Conservation (phyloP, 768 basidiomycete genomes). For the Naematelia encephala region DNA sequence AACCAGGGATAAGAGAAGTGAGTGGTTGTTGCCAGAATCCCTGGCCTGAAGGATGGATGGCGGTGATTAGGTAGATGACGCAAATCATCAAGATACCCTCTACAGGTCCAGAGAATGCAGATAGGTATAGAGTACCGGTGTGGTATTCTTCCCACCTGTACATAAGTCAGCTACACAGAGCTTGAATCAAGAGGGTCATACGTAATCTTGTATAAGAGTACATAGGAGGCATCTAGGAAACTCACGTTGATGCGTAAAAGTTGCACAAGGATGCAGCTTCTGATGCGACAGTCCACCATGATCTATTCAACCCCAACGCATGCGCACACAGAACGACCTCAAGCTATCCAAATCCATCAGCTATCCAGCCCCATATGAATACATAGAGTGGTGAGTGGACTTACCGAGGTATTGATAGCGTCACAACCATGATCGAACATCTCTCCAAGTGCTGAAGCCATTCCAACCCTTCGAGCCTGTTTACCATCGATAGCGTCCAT, state of each 20-base stretch:
- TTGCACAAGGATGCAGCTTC: constrained; percentile 72
- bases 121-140: constrained; percentile 78
- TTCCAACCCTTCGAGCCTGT: constrained; percentile 90
- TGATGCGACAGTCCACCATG: constrained; percentile 94
- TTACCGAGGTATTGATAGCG: constrained; percentile 89
- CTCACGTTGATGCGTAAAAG: constrained; percentile 70
- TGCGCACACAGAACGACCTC: constrained; percentile 77
- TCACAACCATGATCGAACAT: constrained; percentile 96
- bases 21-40: constrained; percentile 41
- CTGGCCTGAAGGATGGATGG: constrained; percentile 59
- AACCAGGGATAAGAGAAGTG: constrained; percentile 20
- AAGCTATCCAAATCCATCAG: constrained; percentile 59
- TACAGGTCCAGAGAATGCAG: constrained; percentile 89
- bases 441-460: constrained; percentile 96
- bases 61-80: constrained; percentile 71
- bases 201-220: too few relatives aligned
- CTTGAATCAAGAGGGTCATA: not conserved
- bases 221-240: constrained; percentile 2
- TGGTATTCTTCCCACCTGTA: constrained; percentile 57
- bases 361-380: not conserved
- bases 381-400: constrained; percentile 9
- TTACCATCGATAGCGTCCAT: constrained; percentile 57
- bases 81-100: constrained; percentile 91
- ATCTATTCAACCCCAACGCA: constrained; percentile 85
- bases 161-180: not conserved